phyloP scores from a whole-genome alignment of 306 rosid species.

The Malus domestica region ASM211411v1 NC_041798.1:36744001-36744500 shows the following conservation, averaged over 20 bases:
- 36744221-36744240: not conserved
- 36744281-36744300: not conserved
- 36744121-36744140: not conserved
- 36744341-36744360: not conserved
- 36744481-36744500: not conserved
- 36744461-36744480: not conserved
- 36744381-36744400: conserved; percentile 56
- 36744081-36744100: not conserved
- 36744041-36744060: conserved; percentile 16
- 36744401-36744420: conserved; percentile 45
- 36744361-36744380: conserved; percentile 56
- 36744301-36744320: not conserved
- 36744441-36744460: not conserved
- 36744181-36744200: no score
- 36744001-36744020: conserved; percentile 56
- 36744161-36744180: no score
- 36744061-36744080: not conserved
- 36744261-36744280: not conserved
- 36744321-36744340: not conserved
- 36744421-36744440: conserved; percentile 57
- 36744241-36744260: not conserved
- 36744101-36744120: not conserved
- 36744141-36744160: not conserved
- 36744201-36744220: no score
- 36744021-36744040: conserved; percentile 55